Base-by-base conservation (phyloP, 106 monocot genomes). In the Apostasia ramifera region DNA sequence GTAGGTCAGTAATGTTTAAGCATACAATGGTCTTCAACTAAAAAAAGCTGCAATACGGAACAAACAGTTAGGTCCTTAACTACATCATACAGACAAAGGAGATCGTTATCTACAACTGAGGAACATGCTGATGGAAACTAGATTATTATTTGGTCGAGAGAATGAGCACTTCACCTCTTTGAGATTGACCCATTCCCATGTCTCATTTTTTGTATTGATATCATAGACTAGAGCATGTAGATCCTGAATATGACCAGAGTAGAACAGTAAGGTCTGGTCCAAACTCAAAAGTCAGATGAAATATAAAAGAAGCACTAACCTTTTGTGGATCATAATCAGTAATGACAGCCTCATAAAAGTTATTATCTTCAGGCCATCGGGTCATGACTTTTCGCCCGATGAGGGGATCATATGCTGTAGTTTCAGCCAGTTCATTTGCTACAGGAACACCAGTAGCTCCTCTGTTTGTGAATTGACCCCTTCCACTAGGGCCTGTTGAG, bases 121-220 rank as follows among this genome's bases (percentile, higher is more conserved):
- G 26, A 26, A 26, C 26, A 26, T 26, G 26, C 26, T 26, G 26
- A 26, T 26, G 26, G 26, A 26, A 26, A 26, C 26, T 26, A 26
- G 26, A 26, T 26, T 26, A 26, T 26, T 26, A 26, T 26, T 26
- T 26, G 26, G 26, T 26, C 26, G 26, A 26, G 26, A 63, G 1
- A 65, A 10, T 26, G 67, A 79, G 43, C 53, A 72, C 8, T 69
- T 76, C 48, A 86, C 90, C 86, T 86, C 83, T 67, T 83, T 81
- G 47, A 90, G 83, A 74, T 90, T 81, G 71, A 90, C 86, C 86
- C 86, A 86, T 62, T 90, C 90, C 83, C 81, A 86, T 39, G 80
- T 83, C 78, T 86, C 86, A 12, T 90, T 63, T 47, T 77, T 72
- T 26, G 90, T 83, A 53, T 77, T 79, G 49, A 83, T 83, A 66